These are phyloP conservation scores for Discostella pseudostelligera DNA, from an alignment of 108 stramenopile genomes.

Conservation along the genomic window DNA sequence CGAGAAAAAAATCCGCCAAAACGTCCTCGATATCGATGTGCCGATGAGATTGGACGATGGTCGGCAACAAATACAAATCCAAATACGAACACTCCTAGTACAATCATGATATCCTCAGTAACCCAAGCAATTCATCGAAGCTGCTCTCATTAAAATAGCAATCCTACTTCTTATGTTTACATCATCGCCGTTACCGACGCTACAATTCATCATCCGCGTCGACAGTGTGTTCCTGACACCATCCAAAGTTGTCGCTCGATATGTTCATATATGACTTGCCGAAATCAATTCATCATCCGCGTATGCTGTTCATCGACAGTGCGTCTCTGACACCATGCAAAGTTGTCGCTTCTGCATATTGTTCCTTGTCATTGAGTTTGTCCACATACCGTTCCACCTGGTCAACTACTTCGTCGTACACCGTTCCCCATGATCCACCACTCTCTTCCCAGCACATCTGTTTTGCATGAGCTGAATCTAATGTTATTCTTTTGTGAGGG, in stretches of 20 bases:
- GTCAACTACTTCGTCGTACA: constrained; percentile 45
- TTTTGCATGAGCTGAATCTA: constrained; percentile 50
- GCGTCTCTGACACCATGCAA: not conserved
- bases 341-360: not conserved
- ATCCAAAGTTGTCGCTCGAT: not conserved
- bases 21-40: too few relatives aligned
- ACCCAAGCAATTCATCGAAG: too few relatives aligned
- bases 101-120: too few relatives aligned
- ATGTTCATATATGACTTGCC: too few relatives aligned
- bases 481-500: constrained; percentile 31
- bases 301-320: not conserved
- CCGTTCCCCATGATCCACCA: constrained; percentile 34
- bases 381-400: constrained; percentile 31
- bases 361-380: constrained; percentile 6
- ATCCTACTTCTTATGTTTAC: constrained; percentile 4
- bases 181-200: not conserved
- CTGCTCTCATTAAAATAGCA: too few relatives aligned
- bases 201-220: constrained; percentile 6
- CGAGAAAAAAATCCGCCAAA: too few relatives aligned
- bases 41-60: too few relatives aligned
- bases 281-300: constrained; percentile 5
- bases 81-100: too few relatives aligned
- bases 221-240: not conserved
- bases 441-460: constrained; percentile 62
- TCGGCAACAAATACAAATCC: too few relatives aligned